Conservation (phyloP, 2,329 filamentous ascomycete species). For the Atkinsonella hypoxylon region DNA sequence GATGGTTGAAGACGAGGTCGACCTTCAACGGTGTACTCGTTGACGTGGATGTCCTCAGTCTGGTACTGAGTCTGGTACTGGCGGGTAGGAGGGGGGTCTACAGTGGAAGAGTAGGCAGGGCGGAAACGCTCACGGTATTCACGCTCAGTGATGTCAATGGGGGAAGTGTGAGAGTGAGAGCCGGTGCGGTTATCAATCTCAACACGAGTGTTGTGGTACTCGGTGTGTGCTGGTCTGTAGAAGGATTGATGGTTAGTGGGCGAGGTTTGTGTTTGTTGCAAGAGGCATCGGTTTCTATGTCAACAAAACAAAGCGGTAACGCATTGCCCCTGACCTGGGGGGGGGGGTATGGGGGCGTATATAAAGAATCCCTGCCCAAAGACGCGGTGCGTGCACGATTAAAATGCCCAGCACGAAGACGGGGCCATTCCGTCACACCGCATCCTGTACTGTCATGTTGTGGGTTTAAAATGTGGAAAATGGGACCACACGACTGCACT, state of each 20-base stretch:
- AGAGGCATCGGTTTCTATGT: conserved; percentile 11
- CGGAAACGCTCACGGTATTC: conserved; percentile 53
- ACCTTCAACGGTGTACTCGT: conserved; percentile 28
- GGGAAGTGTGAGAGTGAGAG: conserved; percentile 33
- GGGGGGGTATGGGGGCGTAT: conserved; percentile 6
- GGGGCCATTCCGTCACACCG: conserved; percentile 4
- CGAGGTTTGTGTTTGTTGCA: conserved; percentile 15
- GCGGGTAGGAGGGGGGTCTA: conserved; percentile 21
- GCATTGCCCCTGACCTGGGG: conserved; percentile 12
- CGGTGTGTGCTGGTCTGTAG: conserved; percentile 23
- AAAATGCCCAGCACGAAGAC: neutral
- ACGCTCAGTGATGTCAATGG: conserved; percentile 53
- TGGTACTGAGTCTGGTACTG: conserved; percentile 18
- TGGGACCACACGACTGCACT: neutral
- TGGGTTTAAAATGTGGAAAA: neutral
- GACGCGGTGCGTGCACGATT: conserved; percentile 2
- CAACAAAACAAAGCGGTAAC: conserved; percentile 12
- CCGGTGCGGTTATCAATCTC: conserved; percentile 46
- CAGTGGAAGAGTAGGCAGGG: conserved; percentile 30
- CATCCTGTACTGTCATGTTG: conserved; percentile 1
- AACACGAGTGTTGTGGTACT: conserved; percentile 53
- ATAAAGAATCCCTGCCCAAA: conserved; percentile 8
- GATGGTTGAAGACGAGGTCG: conserved; percentile 26
- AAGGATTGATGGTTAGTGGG: conserved; percentile 9
- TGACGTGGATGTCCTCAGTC: conserved; percentile 15